phyloP scores from a whole-genome alignment of 1,284 basidiomycete genomes.

The Sutorius eximius region DNA sequence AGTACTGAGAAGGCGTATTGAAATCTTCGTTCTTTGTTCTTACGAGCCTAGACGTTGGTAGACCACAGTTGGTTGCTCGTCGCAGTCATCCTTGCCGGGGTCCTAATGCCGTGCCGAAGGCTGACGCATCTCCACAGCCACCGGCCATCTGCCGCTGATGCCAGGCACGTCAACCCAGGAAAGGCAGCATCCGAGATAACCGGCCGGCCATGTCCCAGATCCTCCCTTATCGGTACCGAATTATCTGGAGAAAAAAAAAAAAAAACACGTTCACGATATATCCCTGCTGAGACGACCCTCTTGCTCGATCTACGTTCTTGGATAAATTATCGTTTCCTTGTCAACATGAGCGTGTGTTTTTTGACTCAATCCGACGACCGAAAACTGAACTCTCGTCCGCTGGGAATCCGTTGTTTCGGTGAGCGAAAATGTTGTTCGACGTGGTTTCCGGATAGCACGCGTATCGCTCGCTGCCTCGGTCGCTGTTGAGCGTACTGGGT shows the following conservation, averaged over 20 bases:
- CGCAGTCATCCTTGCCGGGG: conserved; percentile 6
- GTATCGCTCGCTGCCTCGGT: background rate
- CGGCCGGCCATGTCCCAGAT: background rate
- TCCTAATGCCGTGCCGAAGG: conserved; percentile 9
- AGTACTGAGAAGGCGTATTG: background rate
- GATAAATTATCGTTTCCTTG: conserved; percentile 20
- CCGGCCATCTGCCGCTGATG: background rate
- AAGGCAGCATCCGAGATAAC: background rate
- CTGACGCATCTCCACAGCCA: conserved; percentile 27
- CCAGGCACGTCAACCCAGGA: background rate
- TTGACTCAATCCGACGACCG: conserved; percentile 4
- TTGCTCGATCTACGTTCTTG: background rate
- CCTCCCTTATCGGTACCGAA: background rate
- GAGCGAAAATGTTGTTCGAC: background rate
- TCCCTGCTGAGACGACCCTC: background rate
- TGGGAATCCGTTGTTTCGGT: background rate
- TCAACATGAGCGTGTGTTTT: conserved; percentile 10
- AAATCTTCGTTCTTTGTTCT: background rate
- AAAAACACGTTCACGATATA: background rate
- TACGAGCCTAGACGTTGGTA: conserved; percentile 4
- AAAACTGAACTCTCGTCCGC: conserved; percentile 1
- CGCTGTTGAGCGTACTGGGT: background rate
- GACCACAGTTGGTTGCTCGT: conserved; percentile 7
- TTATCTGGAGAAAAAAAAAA: too few relatives aligned
- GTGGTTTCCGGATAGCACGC: background rate